Conservation (phyloP, 2,329 filamentous ascomycete species). For the Aspergillus tanneri region DNA sequence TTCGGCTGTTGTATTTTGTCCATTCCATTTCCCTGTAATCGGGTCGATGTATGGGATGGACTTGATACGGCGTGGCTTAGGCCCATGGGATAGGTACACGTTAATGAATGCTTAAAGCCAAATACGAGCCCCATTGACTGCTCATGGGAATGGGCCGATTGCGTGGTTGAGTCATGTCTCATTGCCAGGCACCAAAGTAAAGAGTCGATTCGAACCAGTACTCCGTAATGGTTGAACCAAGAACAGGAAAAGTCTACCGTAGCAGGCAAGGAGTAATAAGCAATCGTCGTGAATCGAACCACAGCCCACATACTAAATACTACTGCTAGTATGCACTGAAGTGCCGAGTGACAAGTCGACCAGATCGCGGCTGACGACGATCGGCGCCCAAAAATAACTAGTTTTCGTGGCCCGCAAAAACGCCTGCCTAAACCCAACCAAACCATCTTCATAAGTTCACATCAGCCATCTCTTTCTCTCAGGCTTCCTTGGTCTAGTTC, state of each 20-base stretch:
- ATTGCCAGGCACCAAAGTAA: not conserved
- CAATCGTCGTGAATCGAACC: too few species aligned
- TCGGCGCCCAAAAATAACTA: slow-evolving; percentile 20
- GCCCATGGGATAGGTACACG: slow-evolving; percentile 10
- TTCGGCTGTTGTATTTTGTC: too few species aligned
- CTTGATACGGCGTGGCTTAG: slow-evolving; percentile 2
- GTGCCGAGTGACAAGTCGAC: too few species aligned
- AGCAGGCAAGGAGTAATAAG: too few species aligned
- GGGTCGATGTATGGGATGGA: slow-evolving; percentile 7
- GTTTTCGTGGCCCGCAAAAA: slow-evolving; percentile 14
- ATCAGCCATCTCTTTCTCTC: slow-evolving; percentile 7
- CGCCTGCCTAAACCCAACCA: slow-evolving; percentile 15
- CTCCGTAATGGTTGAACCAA: too few species aligned
- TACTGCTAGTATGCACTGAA: too few species aligned
- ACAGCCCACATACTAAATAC: too few species aligned
- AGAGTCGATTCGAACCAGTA: too few species aligned
- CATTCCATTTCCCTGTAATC: not conserved
- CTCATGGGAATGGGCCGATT: not conserved
- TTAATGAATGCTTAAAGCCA: slow-evolving; percentile 28
- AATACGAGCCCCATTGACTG: slow-evolving; percentile 5
- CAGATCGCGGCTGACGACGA: slow-evolving; percentile 11
- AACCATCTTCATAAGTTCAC: not conserved
- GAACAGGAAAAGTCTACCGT: too few species aligned
- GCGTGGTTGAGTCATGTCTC: not conserved
- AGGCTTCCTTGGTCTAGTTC: slow-evolving; percentile 1